Conservation (phyloP, 805 yeast species). For the Naumovozyma dairenensis region DNA sequence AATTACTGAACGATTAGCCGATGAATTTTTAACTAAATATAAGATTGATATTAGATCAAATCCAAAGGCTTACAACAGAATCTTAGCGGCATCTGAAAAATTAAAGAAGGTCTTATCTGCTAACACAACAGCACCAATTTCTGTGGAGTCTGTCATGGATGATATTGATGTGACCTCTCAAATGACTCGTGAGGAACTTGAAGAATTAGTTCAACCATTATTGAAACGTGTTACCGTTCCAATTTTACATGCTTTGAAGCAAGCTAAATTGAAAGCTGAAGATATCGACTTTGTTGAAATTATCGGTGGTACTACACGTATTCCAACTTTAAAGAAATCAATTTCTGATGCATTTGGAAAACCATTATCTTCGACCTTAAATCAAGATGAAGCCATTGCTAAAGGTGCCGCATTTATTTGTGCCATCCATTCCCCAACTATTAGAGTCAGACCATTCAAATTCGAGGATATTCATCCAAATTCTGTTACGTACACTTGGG, state of each 20-base stretch:
- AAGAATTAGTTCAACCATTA: slow-evolving; percentile 77
- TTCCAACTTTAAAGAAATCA: slow-evolving; percentile 81
- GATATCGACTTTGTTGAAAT: slow-evolving; percentile 89
- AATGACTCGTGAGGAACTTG: slow-evolving; percentile 84
- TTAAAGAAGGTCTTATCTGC: slow-evolving; percentile 96
- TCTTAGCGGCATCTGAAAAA: slow-evolving; percentile 82
- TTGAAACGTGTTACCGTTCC: slow-evolving; percentile 69
- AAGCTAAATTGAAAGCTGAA: slow-evolving; percentile 60
- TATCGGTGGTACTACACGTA: slow-evolving; percentile 97
- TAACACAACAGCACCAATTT: slow-evolving; percentile 87
- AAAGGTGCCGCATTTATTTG: slow-evolving; percentile 98
- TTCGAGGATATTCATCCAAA: slow-evolving; percentile 88
- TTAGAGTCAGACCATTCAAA: slow-evolving; percentile 97
- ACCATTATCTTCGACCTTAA: slow-evolving; percentile 84
- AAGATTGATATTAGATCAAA: slow-evolving; percentile 86
- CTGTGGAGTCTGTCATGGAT: slow-evolving; percentile 92
- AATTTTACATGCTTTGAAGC: slow-evolving; percentile 68
- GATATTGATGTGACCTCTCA: slow-evolving; percentile 91
- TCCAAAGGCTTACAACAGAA: slow-evolving; percentile 93
- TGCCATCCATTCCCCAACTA: slow-evolving; percentile 97
- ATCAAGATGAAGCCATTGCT: slow-evolving; percentile 98
- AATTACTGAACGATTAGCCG: slow-evolving; percentile 89
- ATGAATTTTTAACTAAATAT: slow-evolving; percentile 82
- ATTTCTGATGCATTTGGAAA: slow-evolving; percentile 74
- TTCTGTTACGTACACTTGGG: slow-evolving; percentile 95